Evolutionary conservation across 441 rosid species (phyloP).

Genomic region (Adansonia gregorii): DNA sequence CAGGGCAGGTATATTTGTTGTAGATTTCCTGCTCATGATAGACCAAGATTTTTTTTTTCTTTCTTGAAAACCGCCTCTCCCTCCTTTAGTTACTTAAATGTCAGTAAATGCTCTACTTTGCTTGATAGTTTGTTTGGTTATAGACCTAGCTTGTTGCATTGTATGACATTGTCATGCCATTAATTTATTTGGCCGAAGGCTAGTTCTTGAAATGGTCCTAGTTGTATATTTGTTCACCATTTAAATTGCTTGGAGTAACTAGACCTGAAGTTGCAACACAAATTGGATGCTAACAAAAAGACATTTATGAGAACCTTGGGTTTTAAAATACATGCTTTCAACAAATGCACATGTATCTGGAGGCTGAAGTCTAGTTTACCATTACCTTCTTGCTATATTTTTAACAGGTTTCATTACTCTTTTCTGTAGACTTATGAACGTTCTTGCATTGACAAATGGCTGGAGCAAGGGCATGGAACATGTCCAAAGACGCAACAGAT

Average conservation of each 20-base stretch:
- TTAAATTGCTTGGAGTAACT: background rate
- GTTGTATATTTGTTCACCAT: background rate
- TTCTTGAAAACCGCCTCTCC: background rate
- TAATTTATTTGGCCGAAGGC: background rate
- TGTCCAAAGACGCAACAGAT: slow-evolving; percentile 94
- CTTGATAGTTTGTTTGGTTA: background rate
- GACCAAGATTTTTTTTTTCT: background rate
- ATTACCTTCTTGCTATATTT: slow-evolving; percentile 17
- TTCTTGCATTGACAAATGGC: slow-evolving; percentile 91
- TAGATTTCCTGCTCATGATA: slow-evolving; percentile 30
- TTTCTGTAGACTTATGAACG: slow-evolving; percentile 85
- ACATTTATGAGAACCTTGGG: slow-evolving; percentile 8
- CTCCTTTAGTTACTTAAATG: slow-evolving; percentile 13
- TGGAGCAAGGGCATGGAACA: slow-evolving; percentile 78
- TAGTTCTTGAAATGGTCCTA: background rate
- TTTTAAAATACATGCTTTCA: background rate
- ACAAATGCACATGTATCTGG: background rate
- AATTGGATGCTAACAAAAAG: background rate
- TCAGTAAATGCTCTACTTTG: background rate
- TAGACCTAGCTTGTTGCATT: background rate
- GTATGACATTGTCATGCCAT: background rate
- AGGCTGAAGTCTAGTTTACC: slow-evolving; percentile 16
- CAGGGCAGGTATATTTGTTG: slow-evolving; percentile 75
- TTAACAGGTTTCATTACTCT: slow-evolving; percentile 28
- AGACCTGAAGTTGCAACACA: background rate